phyloP scores from a whole-genome alignment of 1,284 basidiomycete species.

The Moesziomyces sp. region DNA sequence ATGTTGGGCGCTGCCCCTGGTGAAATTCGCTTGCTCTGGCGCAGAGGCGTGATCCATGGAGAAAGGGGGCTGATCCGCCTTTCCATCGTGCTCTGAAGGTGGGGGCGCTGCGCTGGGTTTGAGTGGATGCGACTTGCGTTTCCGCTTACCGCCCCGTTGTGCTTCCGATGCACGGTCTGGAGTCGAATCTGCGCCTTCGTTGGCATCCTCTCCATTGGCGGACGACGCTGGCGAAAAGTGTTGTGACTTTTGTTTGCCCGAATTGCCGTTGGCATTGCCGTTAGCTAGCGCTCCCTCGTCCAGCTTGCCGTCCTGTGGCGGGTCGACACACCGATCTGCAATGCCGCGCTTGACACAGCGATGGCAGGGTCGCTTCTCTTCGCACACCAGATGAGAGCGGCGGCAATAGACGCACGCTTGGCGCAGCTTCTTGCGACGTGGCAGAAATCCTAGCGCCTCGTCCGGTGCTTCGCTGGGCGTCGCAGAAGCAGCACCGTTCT shows the following conservation, averaged over 20 bases:
- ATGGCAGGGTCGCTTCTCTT: conserved; percentile 44
- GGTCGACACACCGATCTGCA: conserved; percentile 42
- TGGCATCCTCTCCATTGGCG: background rate
- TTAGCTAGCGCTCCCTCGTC: background rate
- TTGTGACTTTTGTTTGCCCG: background rate
- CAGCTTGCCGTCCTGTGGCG: conserved; percentile 17
- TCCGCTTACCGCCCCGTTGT: conserved; percentile 19
- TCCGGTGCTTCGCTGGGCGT: conserved; percentile 5
- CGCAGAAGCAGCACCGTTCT: background rate
- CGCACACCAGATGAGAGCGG: conserved; percentile 43
- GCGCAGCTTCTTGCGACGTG: conserved; percentile 37
- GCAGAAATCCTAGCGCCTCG: conserved; percentile 13
- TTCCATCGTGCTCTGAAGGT: too few relatives aligned
- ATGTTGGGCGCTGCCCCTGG: background rate
- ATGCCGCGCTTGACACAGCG: conserved; percentile 49
- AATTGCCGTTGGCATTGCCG: too few relatives aligned
- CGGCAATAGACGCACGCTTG: conserved; percentile 49
- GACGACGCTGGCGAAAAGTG: conserved; percentile 3
- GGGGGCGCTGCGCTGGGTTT: too few relatives aligned
- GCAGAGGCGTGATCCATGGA: too few relatives aligned
- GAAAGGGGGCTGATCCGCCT: too few relatives aligned
- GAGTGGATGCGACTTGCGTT: conserved; percentile 4
- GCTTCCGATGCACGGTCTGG: background rate
- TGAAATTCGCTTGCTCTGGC: conserved; percentile 2
- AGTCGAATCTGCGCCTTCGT: background rate